Evolutionary conservation across 192 early-diverging fungal species (phyloP).

Genomic region (Endogone sp.): DNA sequence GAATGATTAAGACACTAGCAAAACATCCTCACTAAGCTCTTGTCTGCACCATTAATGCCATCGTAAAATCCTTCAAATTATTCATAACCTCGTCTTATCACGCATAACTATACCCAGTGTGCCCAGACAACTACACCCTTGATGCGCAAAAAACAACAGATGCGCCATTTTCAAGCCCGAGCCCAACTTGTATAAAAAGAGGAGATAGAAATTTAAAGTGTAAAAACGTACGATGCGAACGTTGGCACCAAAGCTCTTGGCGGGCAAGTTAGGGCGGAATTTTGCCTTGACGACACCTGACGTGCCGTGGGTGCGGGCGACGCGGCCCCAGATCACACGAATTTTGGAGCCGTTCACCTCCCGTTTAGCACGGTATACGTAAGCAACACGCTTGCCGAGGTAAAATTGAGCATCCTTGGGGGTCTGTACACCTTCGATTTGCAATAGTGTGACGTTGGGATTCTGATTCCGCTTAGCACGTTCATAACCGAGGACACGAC

Average conservation of each 20-base stretch:
- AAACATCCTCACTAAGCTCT: too few species aligned
- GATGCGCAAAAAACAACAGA: too few species aligned
- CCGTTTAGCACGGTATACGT: conserved; percentile 92
- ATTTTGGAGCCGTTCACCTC: conserved; percentile 86
- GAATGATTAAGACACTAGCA: too few species aligned
- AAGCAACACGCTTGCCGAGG: conserved; percentile 98
- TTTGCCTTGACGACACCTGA: conserved; percentile 95
- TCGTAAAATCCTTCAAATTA: too few species aligned
- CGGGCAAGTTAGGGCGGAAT: conserved; percentile 96
- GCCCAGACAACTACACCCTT: too few species aligned
- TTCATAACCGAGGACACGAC: conserved; percentile 92
- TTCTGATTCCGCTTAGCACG: conserved; percentile 90
- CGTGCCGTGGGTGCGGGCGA: conserved; percentile 94
- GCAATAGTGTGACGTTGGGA: conserved; percentile 86
- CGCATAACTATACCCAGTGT: too few species aligned
- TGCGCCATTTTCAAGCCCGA: too few species aligned
- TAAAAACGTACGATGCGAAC: conserved; percentile 81
- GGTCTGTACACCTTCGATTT: conserved; percentile 90
- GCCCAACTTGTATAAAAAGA: not conserved
- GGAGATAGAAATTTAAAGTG: not conserved
- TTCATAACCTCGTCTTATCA: too few species aligned
- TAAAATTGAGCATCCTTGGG: conserved; percentile 93
- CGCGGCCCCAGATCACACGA: conserved; percentile 97
- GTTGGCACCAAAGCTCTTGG: conserved; percentile 87
- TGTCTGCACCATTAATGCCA: too few species aligned